phyloP scores from a whole-genome alignment of 2,329 filamentous ascomycete genomes.

The Microcyclosporella mali region DNA sequence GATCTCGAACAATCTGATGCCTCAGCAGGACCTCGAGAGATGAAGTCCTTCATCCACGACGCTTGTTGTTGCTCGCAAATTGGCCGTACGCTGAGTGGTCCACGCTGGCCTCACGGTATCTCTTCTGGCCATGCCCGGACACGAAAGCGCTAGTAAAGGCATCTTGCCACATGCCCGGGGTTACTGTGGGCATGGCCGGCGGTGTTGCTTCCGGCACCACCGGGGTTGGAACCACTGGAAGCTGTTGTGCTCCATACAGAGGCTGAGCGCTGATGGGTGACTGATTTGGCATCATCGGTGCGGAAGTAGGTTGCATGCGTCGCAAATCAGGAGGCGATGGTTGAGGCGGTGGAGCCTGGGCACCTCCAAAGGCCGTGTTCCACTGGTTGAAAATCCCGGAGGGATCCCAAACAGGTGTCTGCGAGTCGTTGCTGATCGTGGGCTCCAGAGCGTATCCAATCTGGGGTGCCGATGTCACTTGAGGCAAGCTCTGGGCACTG shows the following conservation, averaged over 20 bases:
- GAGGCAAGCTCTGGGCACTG: constrained; percentile 16
- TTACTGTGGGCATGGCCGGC: constrained; percentile 32
- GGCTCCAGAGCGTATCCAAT: constrained; percentile 22
- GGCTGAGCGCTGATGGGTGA: constrained; percentile 18
- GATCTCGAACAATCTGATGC: neutral
- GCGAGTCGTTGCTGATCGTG: constrained; percentile 25
- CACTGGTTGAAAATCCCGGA: constrained; percentile 63
- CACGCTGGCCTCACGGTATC: constrained; percentile 40
- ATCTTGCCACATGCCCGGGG: constrained; percentile 48
- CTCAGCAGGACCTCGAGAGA: neutral
- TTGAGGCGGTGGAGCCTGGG: constrained; percentile 40
- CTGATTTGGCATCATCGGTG: constrained; percentile 33
- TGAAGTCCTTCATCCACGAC: constrained; percentile 9
- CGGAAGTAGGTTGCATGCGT: constrained; percentile 17
- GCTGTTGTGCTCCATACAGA: constrained; percentile 20
- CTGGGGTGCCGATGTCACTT: constrained; percentile 19
- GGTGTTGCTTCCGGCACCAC: constrained; percentile 15
- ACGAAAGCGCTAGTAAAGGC: constrained; percentile 37
- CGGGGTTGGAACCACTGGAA: constrained; percentile 14
- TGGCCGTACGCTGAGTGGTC: constrained; percentile 17
- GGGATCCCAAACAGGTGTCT: constrained; percentile 30
- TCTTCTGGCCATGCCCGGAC: constrained; percentile 37
- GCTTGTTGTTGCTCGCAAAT: constrained; percentile 14
- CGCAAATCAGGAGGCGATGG: constrained; percentile 36
- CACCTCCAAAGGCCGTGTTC: constrained; percentile 87